Evolutionary conservation across 257 asterid genomes (phyloP), one percentile per base, ranked within the genome.

Genomic region (Przewalskia tangutica): DNA sequence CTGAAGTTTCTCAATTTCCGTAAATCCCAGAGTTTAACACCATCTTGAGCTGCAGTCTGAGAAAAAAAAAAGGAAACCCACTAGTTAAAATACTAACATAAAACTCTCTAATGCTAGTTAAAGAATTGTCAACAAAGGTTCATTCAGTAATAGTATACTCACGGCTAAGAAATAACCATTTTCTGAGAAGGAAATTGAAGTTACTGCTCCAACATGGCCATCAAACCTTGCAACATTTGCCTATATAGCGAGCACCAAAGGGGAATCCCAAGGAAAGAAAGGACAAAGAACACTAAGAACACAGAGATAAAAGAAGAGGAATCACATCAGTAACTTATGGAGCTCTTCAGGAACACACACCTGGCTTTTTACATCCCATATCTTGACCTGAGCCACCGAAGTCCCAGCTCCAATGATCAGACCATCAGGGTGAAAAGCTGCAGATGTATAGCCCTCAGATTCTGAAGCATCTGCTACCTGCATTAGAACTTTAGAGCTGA

Each of bases 381-480:
- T 93, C 92, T 90, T 95, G 77, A 92, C 97, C n/a, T 85, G 18
- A 78, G 92, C 82, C 27, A 88, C 91, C 14, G 95, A 80, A 64
- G 98, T 93, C 77, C 99, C 99, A 62, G 97, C 91, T 76, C 99
- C 99, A 70, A 95, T 95, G 86, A 95, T 93, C 66, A 93, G 97
- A 77, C 99, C 99, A 90, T 95, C 99, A 68, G 99, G 99, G 83
- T 95, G 99, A 90, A 95, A 93, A 83, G 99, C 92, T 51, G 99
- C 97, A 86, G 98, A 89, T 32, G 98, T 90, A 85, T 88, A 95
- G 59, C 97, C 98, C 64, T 89, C 96, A 64, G 91, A 82, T 84
- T 84, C 97, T 53, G 95, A 88, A 79, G 91, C 53, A 83, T 93
- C 97, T 51, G 89, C 92, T 60, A 95, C 97, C 98, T 95, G 89